These are phyloP conservation scores for Acanthamoeba polyphaga DNA, from an alignment of 208 protist genomes.

Conservation along the genomic window DNA sequence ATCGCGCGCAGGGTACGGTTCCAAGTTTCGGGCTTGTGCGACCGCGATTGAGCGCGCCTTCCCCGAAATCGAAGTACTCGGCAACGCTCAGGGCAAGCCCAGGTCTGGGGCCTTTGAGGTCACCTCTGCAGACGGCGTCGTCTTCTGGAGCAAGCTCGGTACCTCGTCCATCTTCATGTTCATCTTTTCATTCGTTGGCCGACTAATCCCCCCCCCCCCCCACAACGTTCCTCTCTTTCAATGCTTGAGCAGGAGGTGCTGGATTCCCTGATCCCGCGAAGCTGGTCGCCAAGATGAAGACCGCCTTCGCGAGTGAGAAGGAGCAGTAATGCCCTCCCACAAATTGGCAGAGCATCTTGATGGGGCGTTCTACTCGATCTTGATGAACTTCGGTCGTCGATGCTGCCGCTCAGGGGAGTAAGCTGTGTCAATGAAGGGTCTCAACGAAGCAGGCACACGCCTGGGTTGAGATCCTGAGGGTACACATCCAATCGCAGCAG, in stretches of 20 bases:
- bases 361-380: background rate
- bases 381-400: background rate
- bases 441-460: background rate
- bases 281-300: conserved; percentile 13
- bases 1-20: conserved; percentile 3
- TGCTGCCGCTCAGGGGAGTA: background rate
- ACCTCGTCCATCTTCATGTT: too few relatives aligned
- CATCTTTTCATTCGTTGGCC: background rate
- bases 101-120: conserved; percentile 52
- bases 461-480: background rate
- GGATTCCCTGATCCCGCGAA: conserved; percentile 57
- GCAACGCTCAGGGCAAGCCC: conserved; percentile 28
- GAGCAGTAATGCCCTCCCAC: background rate
- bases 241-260: background rate
- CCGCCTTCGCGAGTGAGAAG: background rate
- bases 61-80: conserved; percentile 25
- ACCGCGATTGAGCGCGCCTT: conserved; percentile 36
- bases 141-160: conserved; percentile 62
- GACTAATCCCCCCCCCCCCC: background rate
- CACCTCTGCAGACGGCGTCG: conserved; percentile 38
- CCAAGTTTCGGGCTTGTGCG: conserved; percentile 34
- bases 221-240: too few relatives aligned
- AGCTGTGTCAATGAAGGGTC: background rate
- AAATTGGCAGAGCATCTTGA: background rate
- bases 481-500: background rate